Conservation (phyloP, 805 yeast species). For the Starmera quercuum region DNA sequence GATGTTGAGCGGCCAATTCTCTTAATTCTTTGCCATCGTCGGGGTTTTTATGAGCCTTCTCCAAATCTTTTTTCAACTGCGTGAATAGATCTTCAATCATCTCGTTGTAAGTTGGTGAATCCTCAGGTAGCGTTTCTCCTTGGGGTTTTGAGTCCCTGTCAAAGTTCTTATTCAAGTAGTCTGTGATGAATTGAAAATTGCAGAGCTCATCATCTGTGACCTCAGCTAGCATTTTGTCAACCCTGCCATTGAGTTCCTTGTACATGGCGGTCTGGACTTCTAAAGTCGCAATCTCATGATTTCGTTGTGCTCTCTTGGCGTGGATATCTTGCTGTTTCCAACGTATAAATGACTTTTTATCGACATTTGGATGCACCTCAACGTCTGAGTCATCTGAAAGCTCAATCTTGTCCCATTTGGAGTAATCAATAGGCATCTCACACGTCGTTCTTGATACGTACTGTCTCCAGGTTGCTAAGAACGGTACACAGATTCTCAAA, state of each 20-base stretch:
- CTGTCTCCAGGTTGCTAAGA: no score
- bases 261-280: constrained; percentile 80
- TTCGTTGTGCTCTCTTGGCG: constrained; percentile 78
- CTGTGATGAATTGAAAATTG: constrained; percentile 24
- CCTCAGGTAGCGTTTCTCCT: constrained; percentile 33
- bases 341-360: constrained; percentile 80
- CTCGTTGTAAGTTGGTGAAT: constrained; percentile 69
- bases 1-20: constrained; percentile 43
- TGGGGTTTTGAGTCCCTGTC: constrained; percentile 28
- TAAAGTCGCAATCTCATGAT: constrained; percentile 67
- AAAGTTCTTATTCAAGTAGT: constrained; percentile 22
- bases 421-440: constrained; percentile 83
- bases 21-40: constrained; percentile 32
- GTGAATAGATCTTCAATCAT: constrained; percentile 86
- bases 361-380: constrained; percentile 98
- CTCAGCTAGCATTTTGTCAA: constrained; percentile 48
- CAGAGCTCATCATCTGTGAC: constrained; percentile 33
- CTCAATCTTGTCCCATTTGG: constrained; percentile 97
- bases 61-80: constrained; percentile 62
- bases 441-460: no score
- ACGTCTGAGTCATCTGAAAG: constrained; percentile 94
- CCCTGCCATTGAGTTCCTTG: constrained; percentile 61
- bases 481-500: no score
- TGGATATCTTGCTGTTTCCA: constrained; percentile 98
- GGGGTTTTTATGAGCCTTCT: constrained; percentile 37